phyloP scores from a whole-genome alignment of 352 stramenopile genomes.

The Globisporangium mamillatum region DNA sequence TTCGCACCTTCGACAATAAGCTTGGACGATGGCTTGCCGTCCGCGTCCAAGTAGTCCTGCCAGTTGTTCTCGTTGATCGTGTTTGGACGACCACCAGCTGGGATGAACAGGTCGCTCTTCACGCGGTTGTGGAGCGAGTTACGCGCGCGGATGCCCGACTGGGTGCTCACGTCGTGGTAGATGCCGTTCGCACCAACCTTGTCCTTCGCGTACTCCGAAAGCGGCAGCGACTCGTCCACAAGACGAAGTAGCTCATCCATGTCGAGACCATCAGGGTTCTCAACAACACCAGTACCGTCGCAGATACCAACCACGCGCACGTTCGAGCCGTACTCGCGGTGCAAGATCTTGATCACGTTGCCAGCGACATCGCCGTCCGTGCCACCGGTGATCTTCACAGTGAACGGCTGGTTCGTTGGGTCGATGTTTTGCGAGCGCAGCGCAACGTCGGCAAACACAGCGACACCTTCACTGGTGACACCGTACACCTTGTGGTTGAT shows the following conservation, averaged over 20 bases:
- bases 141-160: conserved; percentile 85
- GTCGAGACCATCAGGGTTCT: conserved; percentile 95
- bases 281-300: conserved; percentile 92
- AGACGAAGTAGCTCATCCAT: conserved; percentile 94
- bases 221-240: conserved; percentile 87
- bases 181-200: conserved; percentile 53
- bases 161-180: conserved; percentile 83
- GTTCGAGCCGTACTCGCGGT: conserved; percentile 91
- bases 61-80: conserved; percentile 89
- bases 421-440: conserved; percentile 78
- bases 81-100: conserved; percentile 73
- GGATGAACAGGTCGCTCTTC: conserved; percentile 86
- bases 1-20: conserved; percentile 87
- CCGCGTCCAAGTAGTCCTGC: conserved; percentile 56
- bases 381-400: conserved; percentile 90
- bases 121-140: conserved; percentile 98
- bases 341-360: conserved; percentile 98
- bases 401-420: conserved; percentile 68
- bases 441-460: conserved; percentile 75
- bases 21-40: conserved; percentile 75
- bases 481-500: conserved; percentile 89
- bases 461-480: conserved; percentile 82
- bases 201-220: conserved; percentile 71
- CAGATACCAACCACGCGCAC: conserved; percentile 92
- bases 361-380: conserved; percentile 97